Conservation (phyloP, 116 monocot species). For the Iris pallida region DNA sequence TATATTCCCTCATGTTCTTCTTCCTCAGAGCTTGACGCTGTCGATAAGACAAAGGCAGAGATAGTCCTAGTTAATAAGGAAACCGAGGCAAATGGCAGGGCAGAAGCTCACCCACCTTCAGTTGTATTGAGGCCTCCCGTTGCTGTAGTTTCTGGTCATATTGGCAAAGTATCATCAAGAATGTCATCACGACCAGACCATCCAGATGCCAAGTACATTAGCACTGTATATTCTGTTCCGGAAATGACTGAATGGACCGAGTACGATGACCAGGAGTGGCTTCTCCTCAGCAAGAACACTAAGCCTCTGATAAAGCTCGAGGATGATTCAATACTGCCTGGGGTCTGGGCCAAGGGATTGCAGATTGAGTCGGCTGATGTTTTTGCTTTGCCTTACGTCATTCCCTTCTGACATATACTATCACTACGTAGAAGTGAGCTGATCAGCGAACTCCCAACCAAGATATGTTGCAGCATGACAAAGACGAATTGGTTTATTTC, state of each 20-base stretch:
- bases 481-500: not conserved
- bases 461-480: not conserved
- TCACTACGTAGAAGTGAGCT: not conserved
- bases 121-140: too few species aligned
- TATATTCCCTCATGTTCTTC: conserved; percentile 13
- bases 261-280: conserved; percentile 51
- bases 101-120: conserved; percentile 1
- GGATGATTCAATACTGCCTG: conserved; percentile 12
- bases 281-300: conserved; percentile 20
- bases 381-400: conserved; percentile 79
- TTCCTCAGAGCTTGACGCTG: conserved; percentile 10
- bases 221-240: conserved; percentile 44
- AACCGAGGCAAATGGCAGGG: conserved; percentile 16
- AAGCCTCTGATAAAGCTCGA: conserved; percentile 10
- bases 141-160: not conserved
- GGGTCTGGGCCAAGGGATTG: conserved; percentile 64
- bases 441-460: not conserved
- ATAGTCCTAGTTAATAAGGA: not conserved
- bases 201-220: conserved; percentile 51
- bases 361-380: conserved; percentile 42
- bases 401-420: conserved; percentile 53
- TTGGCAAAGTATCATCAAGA: conserved; percentile 9
- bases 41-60: conserved; percentile 21
- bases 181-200: conserved; percentile 34
- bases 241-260: conserved; percentile 39